These are phyloP conservation scores for Microbotryum saponariae DNA, from an alignment of 1,284 basidiomycete species.

Conservation along the genomic window DNA sequence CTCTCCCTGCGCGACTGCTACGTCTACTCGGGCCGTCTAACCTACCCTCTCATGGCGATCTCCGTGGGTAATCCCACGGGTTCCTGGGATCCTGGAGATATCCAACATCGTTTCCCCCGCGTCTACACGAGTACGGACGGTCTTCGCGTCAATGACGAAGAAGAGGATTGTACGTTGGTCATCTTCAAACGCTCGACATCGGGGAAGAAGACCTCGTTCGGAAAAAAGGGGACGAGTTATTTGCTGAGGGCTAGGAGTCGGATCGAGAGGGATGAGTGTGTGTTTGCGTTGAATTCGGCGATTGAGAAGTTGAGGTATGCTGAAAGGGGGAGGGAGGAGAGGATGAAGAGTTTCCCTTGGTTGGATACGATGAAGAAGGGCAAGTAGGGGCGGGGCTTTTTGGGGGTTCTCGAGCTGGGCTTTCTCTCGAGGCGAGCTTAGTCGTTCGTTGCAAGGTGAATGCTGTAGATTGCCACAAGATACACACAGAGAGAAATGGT, in stretches of 20 bases:
- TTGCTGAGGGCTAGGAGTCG: slow-evolving; percentile 32
- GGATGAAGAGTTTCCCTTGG: slow-evolving; percentile 27
- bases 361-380: slow-evolving; percentile 7
- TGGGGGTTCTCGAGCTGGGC: no score
- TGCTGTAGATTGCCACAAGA: no score
- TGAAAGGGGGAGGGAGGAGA: slow-evolving; percentile 25
- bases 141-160: slow-evolving; percentile 29
- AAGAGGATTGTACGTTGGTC: slow-evolving; percentile 34
- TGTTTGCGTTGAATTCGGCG: slow-evolving; percentile 30
- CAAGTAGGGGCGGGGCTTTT: no score
- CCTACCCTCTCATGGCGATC: slow-evolving; percentile 11
- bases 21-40: slow-evolving; percentile 29
- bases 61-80: neutral
- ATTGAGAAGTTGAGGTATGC: slow-evolving; percentile 24
- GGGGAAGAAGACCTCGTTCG: slow-evolving; percentile 15
- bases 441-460: no score
- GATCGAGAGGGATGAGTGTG: slow-evolving; percentile 29
- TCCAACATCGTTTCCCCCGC: slow-evolving; percentile 25
- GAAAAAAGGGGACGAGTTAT: slow-evolving; percentile 14
- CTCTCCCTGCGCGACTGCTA: slow-evolving; percentile 30
- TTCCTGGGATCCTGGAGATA: slow-evolving; percentile 21
- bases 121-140: slow-evolving; percentile 30
- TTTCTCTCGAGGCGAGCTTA: no score
- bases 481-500: no score
- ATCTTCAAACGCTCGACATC: slow-evolving; percentile 16